A percentile compares a stretch with the other conserved stretches of the same genome.
phyloP scores from a whole-genome alignment of 345 rosid genomes.

The Aurinia saxatilis region DNA sequence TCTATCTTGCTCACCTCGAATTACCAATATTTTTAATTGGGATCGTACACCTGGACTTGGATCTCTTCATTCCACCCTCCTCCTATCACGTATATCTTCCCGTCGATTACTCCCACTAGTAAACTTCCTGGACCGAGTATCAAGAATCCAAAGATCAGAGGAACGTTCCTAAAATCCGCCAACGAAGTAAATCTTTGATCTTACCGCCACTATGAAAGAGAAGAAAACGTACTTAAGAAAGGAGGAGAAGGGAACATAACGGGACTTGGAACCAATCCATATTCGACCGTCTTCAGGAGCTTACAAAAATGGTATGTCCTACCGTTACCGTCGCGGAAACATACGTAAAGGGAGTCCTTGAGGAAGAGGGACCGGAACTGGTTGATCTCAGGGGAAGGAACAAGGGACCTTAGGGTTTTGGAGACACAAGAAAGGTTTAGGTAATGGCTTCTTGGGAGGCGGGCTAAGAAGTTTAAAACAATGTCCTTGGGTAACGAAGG shows the following conservation, averaged over 20 bases:
- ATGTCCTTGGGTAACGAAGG: slow-evolving; percentile 50
- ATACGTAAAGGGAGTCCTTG: slow-evolving; percentile 44
- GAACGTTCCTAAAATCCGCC: slow-evolving; percentile 53
- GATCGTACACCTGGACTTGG: too few relatives aligned
- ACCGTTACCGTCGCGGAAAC: too few relatives aligned
- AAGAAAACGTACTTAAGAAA: slow-evolving; percentile 14
- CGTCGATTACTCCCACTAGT: too few relatives aligned
- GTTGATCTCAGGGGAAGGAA: slow-evolving; percentile 47
- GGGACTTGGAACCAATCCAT: slow-evolving; percentile 33
- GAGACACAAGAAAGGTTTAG: slow-evolving; percentile 51
- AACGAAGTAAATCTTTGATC: slow-evolving; percentile 42
- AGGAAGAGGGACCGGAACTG: slow-evolving; percentile 43
- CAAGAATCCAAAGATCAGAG: slow-evolving; percentile 59
- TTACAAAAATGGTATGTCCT: too few relatives aligned
- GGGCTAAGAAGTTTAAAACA: slow-evolving; percentile 46
- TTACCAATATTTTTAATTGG: too few relatives aligned
- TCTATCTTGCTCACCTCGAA: too few relatives aligned
- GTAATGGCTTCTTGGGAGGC: slow-evolving; percentile 44
- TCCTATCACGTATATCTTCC: too few relatives aligned
- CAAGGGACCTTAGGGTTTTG: slow-evolving; percentile 38
- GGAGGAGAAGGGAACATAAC: slow-evolving; percentile 37
- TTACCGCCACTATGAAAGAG: slow-evolving; percentile 41
- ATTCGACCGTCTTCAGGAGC: too few relatives aligned
- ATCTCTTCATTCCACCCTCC: too few relatives aligned
- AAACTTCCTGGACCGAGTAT: slow-evolving; percentile 45